These are phyloP conservation scores for Protomyces macrosporus DNA, from an alignment of 1,139 yeast species.

Conservation along the genomic window DNA sequence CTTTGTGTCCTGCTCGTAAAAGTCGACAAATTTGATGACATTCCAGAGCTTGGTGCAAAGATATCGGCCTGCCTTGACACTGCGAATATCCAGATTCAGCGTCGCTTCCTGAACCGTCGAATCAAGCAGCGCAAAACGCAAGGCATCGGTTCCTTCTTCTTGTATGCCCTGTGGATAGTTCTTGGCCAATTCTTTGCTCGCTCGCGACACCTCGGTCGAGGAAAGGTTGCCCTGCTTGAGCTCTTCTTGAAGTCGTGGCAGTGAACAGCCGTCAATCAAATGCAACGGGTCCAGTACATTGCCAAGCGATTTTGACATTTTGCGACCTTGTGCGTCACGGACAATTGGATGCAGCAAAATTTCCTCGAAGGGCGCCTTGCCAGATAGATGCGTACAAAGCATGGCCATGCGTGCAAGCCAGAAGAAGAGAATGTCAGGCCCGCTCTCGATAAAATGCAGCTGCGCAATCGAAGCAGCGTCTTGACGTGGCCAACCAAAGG, in stretches of 20 bases:
- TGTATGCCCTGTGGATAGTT: conserved; percentile 23
- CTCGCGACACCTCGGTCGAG: neutral
- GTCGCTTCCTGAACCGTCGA: conserved; percentile 25
- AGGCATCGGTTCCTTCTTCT: conserved; percentile 27
- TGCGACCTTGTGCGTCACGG: conserved; percentile 29
- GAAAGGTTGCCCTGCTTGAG: conserved; percentile 10
- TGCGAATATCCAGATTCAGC: conserved; percentile 21
- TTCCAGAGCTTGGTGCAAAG: conserved; percentile 28
- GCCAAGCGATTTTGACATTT: conserved; percentile 30
- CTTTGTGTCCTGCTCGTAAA: neutral
- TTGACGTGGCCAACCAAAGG: conserved; percentile 38
- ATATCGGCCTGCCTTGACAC: conserved; percentile 20
- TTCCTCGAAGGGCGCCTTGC: conserved; percentile 26
- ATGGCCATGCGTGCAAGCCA: conserved; percentile 30
- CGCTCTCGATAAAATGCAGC: conserved; percentile 28
- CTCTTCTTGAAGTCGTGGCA: conserved; percentile 1
- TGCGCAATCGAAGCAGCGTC: conserved; percentile 50
- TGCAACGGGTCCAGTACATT: conserved; percentile 29
- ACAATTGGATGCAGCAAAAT: conserved; percentile 28
- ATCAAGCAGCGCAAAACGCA: conserved; percentile 28
- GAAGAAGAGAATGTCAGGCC: conserved; percentile 29
- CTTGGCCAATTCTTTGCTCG: neutral
- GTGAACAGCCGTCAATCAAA: conserved; percentile 23
- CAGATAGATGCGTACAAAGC: conserved; percentile 27
- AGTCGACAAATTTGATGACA: conserved; percentile 22